A percentile compares a stretch with the other conserved stretches of the same genome.
phyloP scores from a whole-genome alignment of 139 green algal genomes.

The Picochlorum sp. region DNA sequence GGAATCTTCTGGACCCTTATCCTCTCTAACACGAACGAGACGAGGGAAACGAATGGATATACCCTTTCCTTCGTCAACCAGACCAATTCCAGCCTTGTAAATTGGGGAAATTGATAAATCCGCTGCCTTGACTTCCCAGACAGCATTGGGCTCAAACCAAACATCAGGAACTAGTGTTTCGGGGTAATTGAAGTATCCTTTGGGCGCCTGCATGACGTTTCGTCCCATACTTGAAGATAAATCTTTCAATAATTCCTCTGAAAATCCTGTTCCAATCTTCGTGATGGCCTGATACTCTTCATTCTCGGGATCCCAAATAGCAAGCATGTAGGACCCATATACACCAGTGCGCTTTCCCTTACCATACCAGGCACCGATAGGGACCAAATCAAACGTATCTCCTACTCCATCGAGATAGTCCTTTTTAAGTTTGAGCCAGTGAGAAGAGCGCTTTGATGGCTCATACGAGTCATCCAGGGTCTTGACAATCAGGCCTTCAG shows the following conservation, averaged over 20 bases:
- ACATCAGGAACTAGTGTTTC: slow-evolving; percentile 72
- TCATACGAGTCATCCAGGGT: slow-evolving; percentile 69
- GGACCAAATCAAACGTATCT: slow-evolving; percentile 91
- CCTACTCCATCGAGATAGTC: slow-evolving; percentile 92
- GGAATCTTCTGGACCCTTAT: slow-evolving; percentile 85
- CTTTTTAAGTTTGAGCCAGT: slow-evolving; percentile 99
- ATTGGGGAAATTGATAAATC: slow-evolving; percentile 89
- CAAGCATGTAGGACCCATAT: slow-evolving; percentile 90
- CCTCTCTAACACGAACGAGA: slow-evolving; percentile 77
- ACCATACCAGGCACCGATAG: slow-evolving; percentile 80
- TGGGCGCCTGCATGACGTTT: slow-evolving; percentile 45
- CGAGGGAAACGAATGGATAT: slow-evolving; percentile 85
- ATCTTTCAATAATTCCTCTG: slow-evolving; percentile 69
- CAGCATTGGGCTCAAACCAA: slow-evolving; percentile 80
- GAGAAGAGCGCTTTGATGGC: slow-evolving; percentile 67
- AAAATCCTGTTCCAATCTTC: slow-evolving; percentile 96
- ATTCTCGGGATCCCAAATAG: slow-evolving; percentile 71
- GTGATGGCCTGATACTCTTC: slow-evolving; percentile 86
- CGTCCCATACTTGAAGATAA: slow-evolving; percentile 53
- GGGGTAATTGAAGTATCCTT: slow-evolving; percentile 68
- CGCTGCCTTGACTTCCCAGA: slow-evolving; percentile 97
- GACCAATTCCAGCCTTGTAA: slow-evolving; percentile 74
- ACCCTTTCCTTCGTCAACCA: slow-evolving; percentile 68
- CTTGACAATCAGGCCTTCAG: slow-evolving; percentile 97
- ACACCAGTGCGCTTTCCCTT: slow-evolving; percentile 77